A percentile compares a stretch with the other conserved stretches of the same genome.
These are phyloP conservation scores for Eucalyptus regnans DNA, from an alignment of 345 rosid species.

Conservation along the genomic window DNA sequence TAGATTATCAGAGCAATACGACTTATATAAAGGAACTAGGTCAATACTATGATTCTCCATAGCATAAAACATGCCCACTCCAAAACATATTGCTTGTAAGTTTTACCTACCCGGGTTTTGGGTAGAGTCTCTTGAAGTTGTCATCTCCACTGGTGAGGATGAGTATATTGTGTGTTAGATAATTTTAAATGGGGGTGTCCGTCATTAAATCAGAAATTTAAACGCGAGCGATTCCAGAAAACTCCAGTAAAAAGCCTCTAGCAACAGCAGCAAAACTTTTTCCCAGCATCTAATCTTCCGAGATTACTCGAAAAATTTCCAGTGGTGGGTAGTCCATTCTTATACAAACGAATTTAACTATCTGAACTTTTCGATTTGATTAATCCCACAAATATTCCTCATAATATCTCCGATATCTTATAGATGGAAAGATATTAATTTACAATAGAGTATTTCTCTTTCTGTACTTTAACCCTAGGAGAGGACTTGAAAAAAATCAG, in stretches of 20 bases:
- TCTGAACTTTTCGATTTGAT: not conserved
- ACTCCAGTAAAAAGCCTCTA: not conserved
- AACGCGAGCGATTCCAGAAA: not conserved
- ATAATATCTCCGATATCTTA: not conserved
- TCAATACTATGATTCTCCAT: not conserved
- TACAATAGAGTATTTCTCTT: not conserved
- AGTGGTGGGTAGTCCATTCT: not conserved
- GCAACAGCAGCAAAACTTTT: not conserved
- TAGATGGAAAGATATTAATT: not conserved
- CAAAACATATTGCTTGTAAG: not conserved
- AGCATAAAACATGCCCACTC: not conserved
- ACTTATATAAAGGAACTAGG: not conserved
- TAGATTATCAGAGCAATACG: not conserved
- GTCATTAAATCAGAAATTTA: not conserved
- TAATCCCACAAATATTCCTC: not conserved
- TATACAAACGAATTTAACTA: not conserved
- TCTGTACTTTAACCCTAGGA: not conserved
- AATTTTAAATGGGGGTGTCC: not conserved
- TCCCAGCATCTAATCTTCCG: not conserved
- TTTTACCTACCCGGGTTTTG: not conserved
- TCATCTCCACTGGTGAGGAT: not conserved
- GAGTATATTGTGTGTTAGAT: not conserved
- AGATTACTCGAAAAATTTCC: not conserved
- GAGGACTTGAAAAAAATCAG: not conserved
- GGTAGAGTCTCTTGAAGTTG: not conserved